A percentile compares a stretch with the other conserved stretches of the same genome.
Evolutionary conservation across 2,329 filamentous ascomycete species (phyloP).

Genomic region (Cryphonectria nitschkei): DNA sequence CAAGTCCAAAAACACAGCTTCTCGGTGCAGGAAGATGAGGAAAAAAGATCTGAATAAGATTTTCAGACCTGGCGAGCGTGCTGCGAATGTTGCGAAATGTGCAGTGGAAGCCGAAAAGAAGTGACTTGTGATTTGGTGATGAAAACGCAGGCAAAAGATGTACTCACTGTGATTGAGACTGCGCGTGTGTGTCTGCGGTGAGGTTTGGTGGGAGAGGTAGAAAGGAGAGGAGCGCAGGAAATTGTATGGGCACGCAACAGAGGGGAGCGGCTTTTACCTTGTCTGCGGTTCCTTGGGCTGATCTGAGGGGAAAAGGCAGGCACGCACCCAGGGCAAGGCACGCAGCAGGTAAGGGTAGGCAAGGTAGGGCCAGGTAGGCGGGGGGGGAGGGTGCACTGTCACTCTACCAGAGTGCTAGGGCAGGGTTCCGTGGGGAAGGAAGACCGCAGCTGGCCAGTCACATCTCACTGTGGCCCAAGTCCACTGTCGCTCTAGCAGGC

Average conservation of each 20-base stretch:
- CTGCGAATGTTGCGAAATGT: conserved; percentile 23
- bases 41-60: conserved; percentile 16
- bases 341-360: conserved; percentile 10
- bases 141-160: conserved; percentile 27
- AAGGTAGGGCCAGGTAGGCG: neutral
- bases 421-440: conserved; percentile 18
- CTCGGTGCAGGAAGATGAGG: conserved; percentile 16
- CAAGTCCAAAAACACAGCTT: conserved; percentile 17
- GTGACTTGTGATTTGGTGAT: conserved; percentile 46
- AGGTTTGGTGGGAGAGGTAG: conserved; percentile 62
- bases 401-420: conserved; percentile 16
- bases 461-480: conserved; percentile 13
- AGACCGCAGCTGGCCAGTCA: conserved; percentile 16
- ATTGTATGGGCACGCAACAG: conserved; percentile 58
- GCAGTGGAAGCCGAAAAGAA: conserved; percentile 23
- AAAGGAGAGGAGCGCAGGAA: conserved; percentile 56
- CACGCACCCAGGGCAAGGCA: conserved; percentile 28
- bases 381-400: conserved; percentile 1
- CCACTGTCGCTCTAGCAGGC: conserved; percentile 17
- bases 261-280: conserved; percentile 63
- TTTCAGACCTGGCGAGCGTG: conserved; percentile 13
- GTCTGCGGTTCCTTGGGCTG: conserved; percentile 65
- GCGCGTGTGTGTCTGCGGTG: conserved; percentile 52
- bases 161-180: conserved; percentile 41
- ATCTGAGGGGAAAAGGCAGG: conserved; percentile 40